These are phyloP conservation scores for Cytospora piceae DNA, from an alignment of 2,329 filamentous ascomycete species.

Conservation along the genomic window DNA sequence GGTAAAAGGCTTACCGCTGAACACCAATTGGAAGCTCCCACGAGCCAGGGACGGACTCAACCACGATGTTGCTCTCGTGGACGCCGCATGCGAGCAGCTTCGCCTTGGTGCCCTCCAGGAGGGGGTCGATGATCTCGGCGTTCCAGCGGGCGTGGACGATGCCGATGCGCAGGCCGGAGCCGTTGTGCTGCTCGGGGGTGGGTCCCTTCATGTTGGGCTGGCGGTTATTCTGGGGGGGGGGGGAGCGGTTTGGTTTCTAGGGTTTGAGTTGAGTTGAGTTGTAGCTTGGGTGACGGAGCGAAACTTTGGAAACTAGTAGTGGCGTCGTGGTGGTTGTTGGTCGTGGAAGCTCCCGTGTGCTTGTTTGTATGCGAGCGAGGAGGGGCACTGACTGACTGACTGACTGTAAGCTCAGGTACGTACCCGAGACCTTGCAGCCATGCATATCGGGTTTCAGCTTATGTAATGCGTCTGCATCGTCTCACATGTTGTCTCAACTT, in stretches of 20 bases:
- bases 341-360: no score
- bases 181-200: slow-evolving; percentile 63
- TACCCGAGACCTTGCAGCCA: background rate
- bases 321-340: background rate
- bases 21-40: slow-evolving; percentile 94
- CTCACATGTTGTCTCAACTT: background rate
- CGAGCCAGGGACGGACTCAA: slow-evolving; percentile 88
- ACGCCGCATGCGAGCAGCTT: slow-evolving; percentile 80
- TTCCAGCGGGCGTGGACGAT: slow-evolving; percentile 99
- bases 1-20: slow-evolving; percentile 65
- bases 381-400: background rate
- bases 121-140: slow-evolving; percentile 79
- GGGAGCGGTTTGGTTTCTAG: no score
- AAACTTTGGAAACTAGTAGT: background rate
- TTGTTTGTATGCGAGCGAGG: background rate
- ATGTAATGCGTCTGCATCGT: background rate
- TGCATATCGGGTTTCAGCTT: background rate
- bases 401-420: no score
- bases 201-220: slow-evolving; percentile 60
- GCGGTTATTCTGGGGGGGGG: slow-evolving; percentile 34
- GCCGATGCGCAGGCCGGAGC: slow-evolving; percentile 80
- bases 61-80: slow-evolving; percentile 81
- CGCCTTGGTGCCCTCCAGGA: slow-evolving; percentile 79
- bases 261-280: background rate
- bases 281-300: background rate